These are phyloP conservation scores for rapeseed (Brassica napus) DNA, from an alignment of 345 rosid genomes.

Conservation along the genomic window DNA sequence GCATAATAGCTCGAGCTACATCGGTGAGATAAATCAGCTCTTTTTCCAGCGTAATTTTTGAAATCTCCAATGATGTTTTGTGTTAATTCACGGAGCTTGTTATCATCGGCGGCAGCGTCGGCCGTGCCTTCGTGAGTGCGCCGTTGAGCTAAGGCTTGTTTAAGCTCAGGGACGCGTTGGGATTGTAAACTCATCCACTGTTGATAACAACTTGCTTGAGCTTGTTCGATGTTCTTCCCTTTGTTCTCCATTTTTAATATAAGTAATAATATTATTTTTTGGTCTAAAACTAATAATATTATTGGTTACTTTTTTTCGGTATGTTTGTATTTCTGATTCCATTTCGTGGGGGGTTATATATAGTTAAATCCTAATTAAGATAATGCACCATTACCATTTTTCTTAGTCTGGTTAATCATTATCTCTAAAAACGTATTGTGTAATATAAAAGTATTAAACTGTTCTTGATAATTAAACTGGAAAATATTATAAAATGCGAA, in stretches of 20 bases:
- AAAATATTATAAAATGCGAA: neutral
- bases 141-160: slow-evolving; percentile 23
- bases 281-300: neutral
- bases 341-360: slow-evolving; percentile 26
- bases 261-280: neutral
- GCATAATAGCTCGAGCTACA: slow-evolving; percentile 41
- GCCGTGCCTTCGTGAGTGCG: neutral
- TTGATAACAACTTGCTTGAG: slow-evolving; percentile 25
- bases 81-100: slow-evolving; percentile 22
- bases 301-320: slow-evolving; percentile 10
- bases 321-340: neutral
- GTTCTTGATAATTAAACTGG: neutral
- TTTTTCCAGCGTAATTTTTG: slow-evolving; percentile 16
- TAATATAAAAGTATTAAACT: neutral
- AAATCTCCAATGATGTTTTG: slow-evolving; percentile 30
- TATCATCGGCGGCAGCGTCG: neutral
- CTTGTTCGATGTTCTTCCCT: slow-evolving; percentile 29
- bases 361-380: neutral
- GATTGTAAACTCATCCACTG: slow-evolving; percentile 36
- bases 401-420: neutral
- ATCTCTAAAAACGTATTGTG: neutral
- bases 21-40: slow-evolving; percentile 19
- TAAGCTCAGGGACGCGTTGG: slow-evolving; percentile 21
- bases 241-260: slow-evolving; percentile 15
- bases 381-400: slow-evolving; percentile 1